Evolutionary conservation across 2,329 filamentous ascomycete genomes (phyloP).

Genomic region (Pseudocercospora fuligena): DNA sequence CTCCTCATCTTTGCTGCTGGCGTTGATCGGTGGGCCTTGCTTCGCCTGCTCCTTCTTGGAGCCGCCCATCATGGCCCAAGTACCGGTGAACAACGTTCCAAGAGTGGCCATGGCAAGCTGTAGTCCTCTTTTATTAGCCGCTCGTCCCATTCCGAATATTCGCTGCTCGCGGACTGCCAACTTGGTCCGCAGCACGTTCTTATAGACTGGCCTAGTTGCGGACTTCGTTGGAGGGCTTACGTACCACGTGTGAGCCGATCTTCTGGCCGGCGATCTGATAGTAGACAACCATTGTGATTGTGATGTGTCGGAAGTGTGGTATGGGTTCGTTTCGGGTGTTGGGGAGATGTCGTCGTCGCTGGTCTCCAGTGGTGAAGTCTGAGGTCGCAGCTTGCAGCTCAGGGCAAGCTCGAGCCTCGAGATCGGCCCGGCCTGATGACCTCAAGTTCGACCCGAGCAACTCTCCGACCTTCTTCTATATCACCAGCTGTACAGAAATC

Average conservation of each 20-base stretch:
- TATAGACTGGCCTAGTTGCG: conserved; percentile 8
- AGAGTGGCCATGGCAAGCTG: conserved; percentile 67
- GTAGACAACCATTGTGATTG: conserved; percentile 54
- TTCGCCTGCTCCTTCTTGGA: conserved; percentile 54
- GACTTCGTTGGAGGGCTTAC: conserved; percentile 29
- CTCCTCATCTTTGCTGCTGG: conserved; percentile 70
- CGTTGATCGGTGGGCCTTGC: conserved; percentile 64
- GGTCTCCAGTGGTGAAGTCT: conserved; percentile 20
- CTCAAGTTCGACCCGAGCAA: conserved; percentile 3
- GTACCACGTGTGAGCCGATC: conserved; percentile 60
- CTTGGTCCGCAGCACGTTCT: not conserved
- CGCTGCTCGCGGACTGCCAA: not conserved
- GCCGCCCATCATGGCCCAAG: conserved; percentile 51
- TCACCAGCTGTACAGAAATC: not conserved
- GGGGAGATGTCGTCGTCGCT: conserved; percentile 17
- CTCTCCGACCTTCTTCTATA: not conserved
- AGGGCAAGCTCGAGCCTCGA: conserved; percentile 1
- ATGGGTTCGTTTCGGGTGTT: conserved; percentile 10
- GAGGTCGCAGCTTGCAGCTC: too few relatives aligned
- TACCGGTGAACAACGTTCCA: conserved; percentile 53
- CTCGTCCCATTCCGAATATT: not conserved
- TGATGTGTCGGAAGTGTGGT: conserved; percentile 12
- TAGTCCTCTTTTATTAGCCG: not conserved
- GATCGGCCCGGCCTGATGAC: conserved; percentile 3
- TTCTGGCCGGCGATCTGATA: conserved; percentile 58